Percentiles rank a stretch among this genome's conserved stretches.
These are phyloP conservation scores for Pichia manshurica DNA, from an alignment of 805 yeast genomes.

Conservation along the genomic window DNA sequence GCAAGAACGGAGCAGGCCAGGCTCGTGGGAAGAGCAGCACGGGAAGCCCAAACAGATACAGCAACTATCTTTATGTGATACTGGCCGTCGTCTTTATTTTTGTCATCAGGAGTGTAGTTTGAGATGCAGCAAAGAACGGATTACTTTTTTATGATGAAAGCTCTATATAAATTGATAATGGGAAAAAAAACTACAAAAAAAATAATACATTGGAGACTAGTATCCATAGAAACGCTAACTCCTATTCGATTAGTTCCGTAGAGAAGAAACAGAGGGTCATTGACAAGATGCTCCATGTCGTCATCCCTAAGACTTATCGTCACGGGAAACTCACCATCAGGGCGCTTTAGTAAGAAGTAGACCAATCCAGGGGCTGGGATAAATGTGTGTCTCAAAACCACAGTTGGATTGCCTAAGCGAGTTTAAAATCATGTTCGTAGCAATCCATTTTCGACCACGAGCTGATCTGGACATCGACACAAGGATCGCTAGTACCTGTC, in stretches of 20 bases:
- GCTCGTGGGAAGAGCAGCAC: background rate
- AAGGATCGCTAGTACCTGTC: background rate
- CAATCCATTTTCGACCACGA: background rate
- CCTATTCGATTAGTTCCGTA: background rate
- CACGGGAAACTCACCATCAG: background rate
- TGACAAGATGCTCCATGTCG: background rate
- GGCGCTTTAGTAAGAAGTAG: background rate
- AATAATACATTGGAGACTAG: no score
- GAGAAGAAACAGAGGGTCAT: background rate
- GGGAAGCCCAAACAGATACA: background rate
- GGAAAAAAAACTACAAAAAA: no score
- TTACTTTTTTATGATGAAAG: no score
- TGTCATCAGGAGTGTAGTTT: background rate
- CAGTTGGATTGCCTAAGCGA: background rate
- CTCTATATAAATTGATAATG: no score
- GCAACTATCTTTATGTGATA: background rate
- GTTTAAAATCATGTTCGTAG: background rate
- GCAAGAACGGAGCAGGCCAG: background rate
- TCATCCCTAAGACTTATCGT: background rate
- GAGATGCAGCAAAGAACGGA: no score
- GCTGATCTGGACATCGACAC: background rate
- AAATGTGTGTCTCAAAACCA: background rate
- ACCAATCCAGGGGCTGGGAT: background rate
- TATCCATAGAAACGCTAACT: background rate
- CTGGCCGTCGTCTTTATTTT: background rate